Percentiles rank a stretch among this genome's conserved stretches.
Conservation (phyloP, 768 basidiomycete species). For the Cystofilobasidium capitatum region DNA sequence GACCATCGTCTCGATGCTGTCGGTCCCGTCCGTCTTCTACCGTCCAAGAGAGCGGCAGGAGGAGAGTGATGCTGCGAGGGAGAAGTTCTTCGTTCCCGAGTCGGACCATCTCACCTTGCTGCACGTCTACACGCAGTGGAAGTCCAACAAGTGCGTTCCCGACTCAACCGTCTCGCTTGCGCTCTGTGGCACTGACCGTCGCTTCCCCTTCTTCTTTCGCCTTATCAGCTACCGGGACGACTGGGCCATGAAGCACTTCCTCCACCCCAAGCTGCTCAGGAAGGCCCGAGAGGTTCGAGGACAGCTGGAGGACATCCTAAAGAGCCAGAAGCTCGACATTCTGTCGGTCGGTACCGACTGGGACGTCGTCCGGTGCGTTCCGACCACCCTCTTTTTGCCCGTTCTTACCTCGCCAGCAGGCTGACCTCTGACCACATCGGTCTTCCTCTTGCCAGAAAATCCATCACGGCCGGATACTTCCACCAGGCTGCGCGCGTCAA, state of each 20-base stretch:
- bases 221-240: conserved; percentile 69
- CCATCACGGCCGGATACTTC: conserved; percentile 95
- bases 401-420: neutral
- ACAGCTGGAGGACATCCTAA: conserved; percentile 98
- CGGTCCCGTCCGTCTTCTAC: conserved; percentile 95
- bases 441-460: conserved; percentile 54
- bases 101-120: conserved; percentile 91
- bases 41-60: conserved; percentile 95
- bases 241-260: conserved; percentile 88
- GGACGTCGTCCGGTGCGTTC: conserved; percentile 63
- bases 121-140: conserved; percentile 98
- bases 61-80: conserved; percentile 91
- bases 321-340: conserved; percentile 91
- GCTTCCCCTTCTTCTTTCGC: neutral
- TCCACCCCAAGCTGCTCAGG: conserved; percentile 88
- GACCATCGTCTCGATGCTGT: conserved; percentile 97
- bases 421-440: neutral
- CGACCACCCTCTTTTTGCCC: too few species aligned
- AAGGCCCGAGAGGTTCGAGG: conserved; percentile 91
- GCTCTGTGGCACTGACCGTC: neutral
- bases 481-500: conserved; percentile 97
- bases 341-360: conserved; percentile 90
- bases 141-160: conserved; percentile 73
- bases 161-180: neutral
- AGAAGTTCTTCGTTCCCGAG: conserved; percentile 98